Conservation (phyloP, 164 flowering plant species). For the Macadamia integrifolia region DNA sequence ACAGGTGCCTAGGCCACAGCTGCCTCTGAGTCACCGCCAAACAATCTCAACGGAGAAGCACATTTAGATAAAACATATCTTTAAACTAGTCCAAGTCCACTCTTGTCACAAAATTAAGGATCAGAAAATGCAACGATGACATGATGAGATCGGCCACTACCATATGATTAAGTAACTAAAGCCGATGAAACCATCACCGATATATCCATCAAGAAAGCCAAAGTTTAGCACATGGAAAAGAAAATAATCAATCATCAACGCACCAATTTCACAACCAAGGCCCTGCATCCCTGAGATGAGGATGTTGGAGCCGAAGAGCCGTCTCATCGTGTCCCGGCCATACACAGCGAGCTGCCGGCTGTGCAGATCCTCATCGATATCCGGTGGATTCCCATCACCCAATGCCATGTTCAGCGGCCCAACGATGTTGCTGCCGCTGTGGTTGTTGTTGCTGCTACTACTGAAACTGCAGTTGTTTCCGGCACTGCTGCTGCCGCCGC, state of each 20-base stretch:
- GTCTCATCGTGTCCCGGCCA: conserved; percentile 92
- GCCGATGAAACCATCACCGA: background rate
- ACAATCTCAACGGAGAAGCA: background rate
- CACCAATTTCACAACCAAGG: conserved; percentile 96
- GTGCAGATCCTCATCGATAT: conserved; percentile 93
- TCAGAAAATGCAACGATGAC: background rate
- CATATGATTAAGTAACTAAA: background rate
- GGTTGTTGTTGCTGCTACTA: conserved; percentile 4
- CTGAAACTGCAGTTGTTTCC: background rate
- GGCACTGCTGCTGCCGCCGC: background rate
- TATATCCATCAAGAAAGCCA: background rate
- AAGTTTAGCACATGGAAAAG: background rate
- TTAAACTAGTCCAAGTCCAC: background rate
- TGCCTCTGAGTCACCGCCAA: background rate
- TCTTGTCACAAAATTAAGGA: too few relatives aligned
- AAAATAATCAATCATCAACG: background rate
- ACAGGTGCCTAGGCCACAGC: background rate
- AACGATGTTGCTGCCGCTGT: conserved; percentile 8
- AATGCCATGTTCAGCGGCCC: conserved; percentile 18
- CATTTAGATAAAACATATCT: background rate
- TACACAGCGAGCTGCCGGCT: conserved; percentile 95
- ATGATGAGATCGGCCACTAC: background rate
- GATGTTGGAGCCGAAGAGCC: conserved; percentile 75
- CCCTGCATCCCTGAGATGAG: conserved; percentile 94
- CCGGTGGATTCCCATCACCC: conserved; percentile 36